These are phyloP conservation scores for Heimioporus sp. DNA, from an alignment of 768 basidiomycete genomes.

Conservation along the genomic window DNA sequence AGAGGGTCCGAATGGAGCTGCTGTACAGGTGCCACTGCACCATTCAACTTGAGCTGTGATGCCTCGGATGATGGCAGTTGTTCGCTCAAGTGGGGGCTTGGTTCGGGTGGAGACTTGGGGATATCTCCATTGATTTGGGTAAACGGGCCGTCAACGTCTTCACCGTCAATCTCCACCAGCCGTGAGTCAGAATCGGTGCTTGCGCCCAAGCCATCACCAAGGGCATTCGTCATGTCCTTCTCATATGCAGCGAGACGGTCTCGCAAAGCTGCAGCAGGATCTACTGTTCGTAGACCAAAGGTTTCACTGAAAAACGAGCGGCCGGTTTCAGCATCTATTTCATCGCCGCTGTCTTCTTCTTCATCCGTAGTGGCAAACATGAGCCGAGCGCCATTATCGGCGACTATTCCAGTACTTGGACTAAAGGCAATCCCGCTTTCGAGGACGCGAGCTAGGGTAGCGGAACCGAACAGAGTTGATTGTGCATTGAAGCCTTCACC, in stretches of 20 bases:
- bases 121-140: constrained; percentile 33
- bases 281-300: constrained; percentile 44
- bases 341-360: constrained; percentile 57
- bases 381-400: constrained; percentile 42
- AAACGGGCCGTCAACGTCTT: constrained; percentile 30
- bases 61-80: constrained; percentile 38
- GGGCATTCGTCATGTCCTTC: constrained; percentile 40
- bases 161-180: constrained; percentile 35
- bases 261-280: constrained; percentile 56
- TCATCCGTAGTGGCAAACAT: constrained; percentile 66
- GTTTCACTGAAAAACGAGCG: constrained; percentile 51
- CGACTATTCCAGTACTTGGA: constrained; percentile 51
- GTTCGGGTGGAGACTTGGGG: constrained; percentile 26
- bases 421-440: constrained; percentile 66
- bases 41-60: constrained; percentile 46
- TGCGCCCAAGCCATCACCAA: constrained; percentile 26
- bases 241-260: constrained; percentile 65
- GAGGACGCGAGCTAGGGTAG: constrained; percentile 53
- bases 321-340: constrained; percentile 32
- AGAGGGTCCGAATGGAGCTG: constrained; percentile 51
- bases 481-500: constrained; percentile 29
- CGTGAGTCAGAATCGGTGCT: constrained; percentile 16
- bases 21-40: constrained; percentile 42
- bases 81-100: constrained; percentile 20
- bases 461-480: constrained; percentile 32